These are phyloP conservation scores for Colletotrichum melonis DNA, from an alignment of 2,329 filamentous ascomycete species.

Conservation along the genomic window DNA sequence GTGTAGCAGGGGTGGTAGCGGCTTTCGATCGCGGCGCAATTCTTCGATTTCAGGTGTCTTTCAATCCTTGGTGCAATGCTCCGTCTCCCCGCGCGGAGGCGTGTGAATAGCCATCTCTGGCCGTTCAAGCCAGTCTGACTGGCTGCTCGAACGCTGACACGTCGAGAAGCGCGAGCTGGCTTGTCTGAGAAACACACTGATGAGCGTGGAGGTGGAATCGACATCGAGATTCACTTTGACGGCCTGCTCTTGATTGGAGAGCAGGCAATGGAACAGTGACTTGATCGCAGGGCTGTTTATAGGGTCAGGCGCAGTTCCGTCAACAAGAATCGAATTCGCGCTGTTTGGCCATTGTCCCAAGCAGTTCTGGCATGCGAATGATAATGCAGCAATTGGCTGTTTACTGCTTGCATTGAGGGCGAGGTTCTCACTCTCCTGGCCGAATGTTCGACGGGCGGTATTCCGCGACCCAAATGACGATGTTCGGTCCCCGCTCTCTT, in stretches of 20 bases:
- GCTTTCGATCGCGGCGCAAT: conserved; percentile 36
- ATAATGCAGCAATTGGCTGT: background rate
- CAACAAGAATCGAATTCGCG: background rate
- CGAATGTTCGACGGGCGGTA: background rate
- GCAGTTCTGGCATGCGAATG: background rate
- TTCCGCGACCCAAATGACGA: background rate
- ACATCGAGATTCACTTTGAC: conserved; percentile 29
- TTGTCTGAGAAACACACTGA: conserved; percentile 12
- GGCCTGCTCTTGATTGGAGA: conserved; percentile 3
- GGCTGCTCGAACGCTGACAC: conserved; percentile 24
- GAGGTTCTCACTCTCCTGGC: background rate
- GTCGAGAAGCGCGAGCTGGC: conserved; percentile 23
- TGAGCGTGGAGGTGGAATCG: conserved; percentile 6
- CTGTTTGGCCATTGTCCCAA: background rate
- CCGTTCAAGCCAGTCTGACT: conserved; percentile 10
- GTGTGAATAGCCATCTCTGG: conserved; percentile 24
- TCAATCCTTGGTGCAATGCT: conserved; percentile 14
- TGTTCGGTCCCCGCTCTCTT: background rate
- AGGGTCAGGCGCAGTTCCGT: background rate
- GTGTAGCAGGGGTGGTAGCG: conserved; percentile 28
- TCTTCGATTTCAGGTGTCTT: conserved; percentile 35
- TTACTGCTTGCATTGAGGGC: background rate
- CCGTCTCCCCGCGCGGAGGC: conserved; percentile 35
- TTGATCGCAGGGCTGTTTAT: conserved; percentile 1
- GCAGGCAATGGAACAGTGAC: background rate